These are phyloP conservation scores for Nelumbo lutea DNA, from an alignment of 164 flowering plant species.

Conservation along the genomic window DNA sequence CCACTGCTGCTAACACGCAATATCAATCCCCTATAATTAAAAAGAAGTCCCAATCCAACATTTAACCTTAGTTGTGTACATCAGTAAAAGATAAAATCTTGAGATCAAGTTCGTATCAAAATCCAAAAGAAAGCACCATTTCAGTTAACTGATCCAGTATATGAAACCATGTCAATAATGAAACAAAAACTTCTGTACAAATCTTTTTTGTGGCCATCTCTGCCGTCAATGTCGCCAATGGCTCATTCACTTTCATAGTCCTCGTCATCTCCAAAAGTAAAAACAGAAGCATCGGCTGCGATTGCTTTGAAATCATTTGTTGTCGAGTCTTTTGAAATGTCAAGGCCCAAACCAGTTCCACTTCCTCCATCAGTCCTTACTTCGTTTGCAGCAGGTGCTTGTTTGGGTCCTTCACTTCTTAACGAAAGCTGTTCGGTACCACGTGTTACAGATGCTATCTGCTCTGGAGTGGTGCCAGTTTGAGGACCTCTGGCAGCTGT, in stretches of 20 bases:
- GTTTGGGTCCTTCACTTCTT: conserved; percentile 24
- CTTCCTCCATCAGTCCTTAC: conserved; percentile 25
- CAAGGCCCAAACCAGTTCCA: conserved; percentile 22
- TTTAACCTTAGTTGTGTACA: no score
- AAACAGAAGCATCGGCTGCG: conserved; percentile 98
- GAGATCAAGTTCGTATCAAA: no score
- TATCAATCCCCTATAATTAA: no score
- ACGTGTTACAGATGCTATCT: conserved; percentile 33
- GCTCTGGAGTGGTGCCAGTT: conserved; percentile 23
- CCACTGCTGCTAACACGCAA: no score
- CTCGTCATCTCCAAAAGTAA: conserved; percentile 88
- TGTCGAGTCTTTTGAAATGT: conserved; percentile 27
- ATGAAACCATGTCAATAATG: neutral
- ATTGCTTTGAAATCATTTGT: conserved; percentile 71
- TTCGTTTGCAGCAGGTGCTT: conserved; percentile 20
- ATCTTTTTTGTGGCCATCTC: neutral
- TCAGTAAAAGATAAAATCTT: no score
- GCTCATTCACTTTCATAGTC: conserved; percentile 80
- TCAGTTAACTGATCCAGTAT: no score
- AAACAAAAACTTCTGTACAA: conserved; percentile 10
- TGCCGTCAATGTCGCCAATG: neutral
- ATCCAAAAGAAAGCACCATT: no score
- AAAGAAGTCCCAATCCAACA: no score
- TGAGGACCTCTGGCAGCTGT: conserved; percentile 21
- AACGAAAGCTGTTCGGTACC: conserved; percentile 48